Base-by-base conservation (phyloP, 805 yeast genomes). In the Spencermartinsiella europaea region DNA sequence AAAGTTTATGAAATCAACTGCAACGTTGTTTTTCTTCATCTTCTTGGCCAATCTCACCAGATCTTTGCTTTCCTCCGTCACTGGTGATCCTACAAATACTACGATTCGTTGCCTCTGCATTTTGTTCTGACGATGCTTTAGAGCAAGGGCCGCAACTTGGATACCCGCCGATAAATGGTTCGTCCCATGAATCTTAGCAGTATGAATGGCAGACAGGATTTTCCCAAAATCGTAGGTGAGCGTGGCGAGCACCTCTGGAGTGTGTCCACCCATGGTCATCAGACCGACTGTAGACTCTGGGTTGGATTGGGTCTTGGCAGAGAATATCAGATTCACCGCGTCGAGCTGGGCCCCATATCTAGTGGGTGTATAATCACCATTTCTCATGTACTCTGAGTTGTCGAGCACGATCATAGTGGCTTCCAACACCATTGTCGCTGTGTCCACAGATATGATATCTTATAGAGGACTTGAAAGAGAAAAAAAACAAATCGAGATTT, bases 391-490 rank as follows among this genome's bases (percentile, higher is more conserved):
- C 70, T 93, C 99, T 44, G 96, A 88, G 74, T 89, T 91, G 73
- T 93, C 99, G 62, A 93, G 69, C 72, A 89, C 87, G 52, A 93
- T 78, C 85, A 93, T 90, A 14, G 96, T 85, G 53, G 98, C 98
- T 70, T 93, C 99, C 60, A 90, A 77, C 53, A 84, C 96, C 97
- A 89, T 89, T 45, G 61, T 74, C 51, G 34, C 21, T 38, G n/a
- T n/a, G n/a, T n/a, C n/a, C n/a, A n/a, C n/a, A n/a, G n/a, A n/a
- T n/a, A n/a, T n/a, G n/a, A n/a, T n/a, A n/a, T n/a, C n/a, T n/a
- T n/a, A n/a, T n/a, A n/a, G n/a, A n/a, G n/a, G n/a, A n/a, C n/a
- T n/a, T n/a, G n/a, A n/a, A n/a, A n/a, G n/a, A n/a, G n/a, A n/a
- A n/a, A n/a, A n/a, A n/a, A n/a, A n/a, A n/a, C n/a, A n/a, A n/a